Base-by-base conservation (phyloP, 495 filamentous ascomycete species). In the Talaromyces trachyspermus region DNA sequence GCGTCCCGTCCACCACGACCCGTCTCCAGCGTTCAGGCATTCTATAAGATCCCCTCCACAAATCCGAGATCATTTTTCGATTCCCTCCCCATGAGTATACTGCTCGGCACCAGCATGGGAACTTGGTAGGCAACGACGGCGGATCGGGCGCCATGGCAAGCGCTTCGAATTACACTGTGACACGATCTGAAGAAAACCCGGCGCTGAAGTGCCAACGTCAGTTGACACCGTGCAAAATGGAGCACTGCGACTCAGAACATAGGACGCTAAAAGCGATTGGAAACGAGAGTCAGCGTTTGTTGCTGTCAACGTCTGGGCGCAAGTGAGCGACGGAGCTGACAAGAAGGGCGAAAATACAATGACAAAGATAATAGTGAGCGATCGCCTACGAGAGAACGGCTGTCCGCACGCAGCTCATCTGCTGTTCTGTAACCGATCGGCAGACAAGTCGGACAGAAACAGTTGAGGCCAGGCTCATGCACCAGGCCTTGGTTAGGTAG, bases 81-180 rank as follows among this genome's bases (percentile, higher is more conserved):
- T 79, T 98, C 92, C 91, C 92, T 58, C 90, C 89, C 86, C 87
- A 98, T 29, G 90, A 96, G 62, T 96, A 97, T 39, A 95, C 80
- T 8, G 92, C 92, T 60, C 86, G 81, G 56, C 86, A 89, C 89
- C 92, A 95, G 69, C 94, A 97, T 30, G 92, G 94, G 62, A 98
- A 97, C 49, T 83, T 81, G 53, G 75, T 79, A 17, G 92, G 92
- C 53, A 95, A 64, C 52, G 81, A 75, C 47, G 81, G 80, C 55
- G 80, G 72, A 52, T 72, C 69, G 52, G 74, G 66, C 47, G 74
- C 66, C 83, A 85, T 86, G 19, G 53, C 57, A 51, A 37, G 19
- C 14, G 14, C 14, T 9, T 17, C 33, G 33, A 37, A n/a, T 9
- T 17, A 17, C 14, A 15, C n/a, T 37, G 14, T 37, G 7, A 6